These are phyloP conservation scores for Diaporthe sp. DNA, from an alignment of 2,329 filamentous ascomycete genomes.

Conservation along the genomic window DNA sequence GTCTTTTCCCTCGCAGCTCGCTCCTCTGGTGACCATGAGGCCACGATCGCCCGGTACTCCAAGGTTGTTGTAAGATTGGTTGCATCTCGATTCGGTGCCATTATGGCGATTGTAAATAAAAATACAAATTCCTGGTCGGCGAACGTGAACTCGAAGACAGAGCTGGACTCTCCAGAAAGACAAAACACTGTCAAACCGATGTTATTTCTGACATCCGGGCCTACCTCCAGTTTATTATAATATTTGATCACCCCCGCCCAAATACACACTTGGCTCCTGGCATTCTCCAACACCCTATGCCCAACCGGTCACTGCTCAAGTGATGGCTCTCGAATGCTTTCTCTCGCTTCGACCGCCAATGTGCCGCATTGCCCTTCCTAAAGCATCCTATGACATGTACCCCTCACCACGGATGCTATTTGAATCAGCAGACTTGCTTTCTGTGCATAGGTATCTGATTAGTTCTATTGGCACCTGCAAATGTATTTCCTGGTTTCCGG, in stretches of 20 bases:
- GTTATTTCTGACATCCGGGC: neutral
- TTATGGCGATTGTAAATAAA: neutral
- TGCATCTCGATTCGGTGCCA: neutral
- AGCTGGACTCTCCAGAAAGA: neutral
- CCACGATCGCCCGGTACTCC: neutral
- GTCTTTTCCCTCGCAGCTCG: neutral
- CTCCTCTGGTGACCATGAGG: constrained; percentile 4
- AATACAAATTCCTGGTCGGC: neutral
- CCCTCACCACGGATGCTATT: too few species aligned
- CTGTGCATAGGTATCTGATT: too few species aligned
- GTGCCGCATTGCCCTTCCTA: neutral
- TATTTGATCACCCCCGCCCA: neutral
- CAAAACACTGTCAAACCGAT: neutral
- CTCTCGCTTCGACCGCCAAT: neutral
- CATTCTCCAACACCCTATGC: neutral
- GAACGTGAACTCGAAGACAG: neutral
- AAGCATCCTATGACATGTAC: neutral
- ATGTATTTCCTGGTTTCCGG: neutral
- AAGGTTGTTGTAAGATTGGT: neutral
- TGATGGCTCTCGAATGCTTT: neutral
- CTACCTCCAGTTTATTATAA: neutral
- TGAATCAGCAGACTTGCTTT: too few species aligned
- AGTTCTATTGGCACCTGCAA: neutral
- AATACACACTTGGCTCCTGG: too few species aligned
- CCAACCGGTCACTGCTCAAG: too few species aligned